Evolutionary conservation across 2,329 filamentous ascomycete genomes (phyloP).

Genomic region (Claviceps quebecensis): DNA sequence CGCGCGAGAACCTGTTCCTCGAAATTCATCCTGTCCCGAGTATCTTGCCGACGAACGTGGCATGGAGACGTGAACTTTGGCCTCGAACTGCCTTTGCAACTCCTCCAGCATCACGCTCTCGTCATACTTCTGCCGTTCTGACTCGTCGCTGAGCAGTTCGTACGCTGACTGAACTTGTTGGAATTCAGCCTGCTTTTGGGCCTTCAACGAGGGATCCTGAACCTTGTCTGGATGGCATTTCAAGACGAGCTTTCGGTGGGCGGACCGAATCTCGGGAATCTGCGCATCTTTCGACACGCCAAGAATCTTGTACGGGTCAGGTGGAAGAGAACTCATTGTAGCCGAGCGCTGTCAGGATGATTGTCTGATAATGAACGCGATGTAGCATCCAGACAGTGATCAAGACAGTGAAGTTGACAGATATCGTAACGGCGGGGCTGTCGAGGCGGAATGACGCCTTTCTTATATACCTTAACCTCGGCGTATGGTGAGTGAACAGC

Average conservation of each 20-base stretch:
- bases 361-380: neutral
- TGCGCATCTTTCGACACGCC: constrained; percentile 62
- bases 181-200: constrained; percentile 72
- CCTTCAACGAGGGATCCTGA: constrained; percentile 61
- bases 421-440: neutral
- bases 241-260: constrained; percentile 74
- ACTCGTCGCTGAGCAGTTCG: constrained; percentile 72
- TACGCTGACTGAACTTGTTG: constrained; percentile 88
- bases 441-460: neutral
- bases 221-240: constrained; percentile 89
- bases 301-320: constrained; percentile 69
- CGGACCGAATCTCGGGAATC: constrained; percentile 56
- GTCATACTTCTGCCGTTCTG: constrained; percentile 62
- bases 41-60: constrained; percentile 27
- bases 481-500: neutral
- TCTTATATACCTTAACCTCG: neutral
- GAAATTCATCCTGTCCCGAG: constrained; percentile 8
- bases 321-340: constrained; percentile 36
- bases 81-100: constrained; percentile 40
- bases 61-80: constrained; percentile 29
- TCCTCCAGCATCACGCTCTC: constrained; percentile 54
- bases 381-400: neutral
- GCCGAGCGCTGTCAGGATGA: neutral
- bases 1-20: constrained; percentile 15
- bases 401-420: neutral